Evolutionary conservation across 768 basidiomycete genomes (phyloP), one percentile per base, ranked within the genome.

Genomic region (Paxillus ammoniavirescens): DNA sequence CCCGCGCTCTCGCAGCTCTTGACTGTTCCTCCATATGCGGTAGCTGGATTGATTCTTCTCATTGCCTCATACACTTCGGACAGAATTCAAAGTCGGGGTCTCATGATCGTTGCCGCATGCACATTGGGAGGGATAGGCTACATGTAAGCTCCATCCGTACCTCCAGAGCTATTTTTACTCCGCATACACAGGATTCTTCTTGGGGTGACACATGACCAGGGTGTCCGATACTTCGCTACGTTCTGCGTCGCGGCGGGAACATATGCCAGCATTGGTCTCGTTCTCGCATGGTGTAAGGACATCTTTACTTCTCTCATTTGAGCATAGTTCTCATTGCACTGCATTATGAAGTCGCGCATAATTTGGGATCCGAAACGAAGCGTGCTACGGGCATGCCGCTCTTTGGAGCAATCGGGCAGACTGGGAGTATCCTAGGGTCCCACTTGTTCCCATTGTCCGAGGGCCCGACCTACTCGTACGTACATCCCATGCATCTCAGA

Each of bases 1-100:
- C 61, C 72, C 46, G 79, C 77, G 4, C 54, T 76, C 42, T 74
- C 76, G 0, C 79, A 82, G 58, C 64, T 82, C 1, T 72, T 80
- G 59, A 79, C 79, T 5, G 80, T 82, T 10, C 79, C 81, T 7
- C 82, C 82, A 8, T 82, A 83, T 56, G 77, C 77, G 6, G 71
- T 73, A 4, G 73, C 74, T 1, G 65, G 76, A 9, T 49, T 71
- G 10, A 63, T 78, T 35, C 59, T 79, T 9, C 57, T 75, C 47
- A 28, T 61, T 12, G 49, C 65, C 8, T 75, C 73, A 1, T 80
- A 74, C 54, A 54, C 54, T 17, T 78, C 81, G 5, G 78, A 80
- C 57, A 68, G 74, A 54, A 66, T 76, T 2, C 74, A 75, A 53
- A 71, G 64, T 43, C 75, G 81, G 18, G 80, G 80, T 1, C 37